Evolutionary conservation across 805 yeast species (phyloP), one percentile per base, ranked within the genome.

Genomic region (Yarrowia alimentaria): DNA sequence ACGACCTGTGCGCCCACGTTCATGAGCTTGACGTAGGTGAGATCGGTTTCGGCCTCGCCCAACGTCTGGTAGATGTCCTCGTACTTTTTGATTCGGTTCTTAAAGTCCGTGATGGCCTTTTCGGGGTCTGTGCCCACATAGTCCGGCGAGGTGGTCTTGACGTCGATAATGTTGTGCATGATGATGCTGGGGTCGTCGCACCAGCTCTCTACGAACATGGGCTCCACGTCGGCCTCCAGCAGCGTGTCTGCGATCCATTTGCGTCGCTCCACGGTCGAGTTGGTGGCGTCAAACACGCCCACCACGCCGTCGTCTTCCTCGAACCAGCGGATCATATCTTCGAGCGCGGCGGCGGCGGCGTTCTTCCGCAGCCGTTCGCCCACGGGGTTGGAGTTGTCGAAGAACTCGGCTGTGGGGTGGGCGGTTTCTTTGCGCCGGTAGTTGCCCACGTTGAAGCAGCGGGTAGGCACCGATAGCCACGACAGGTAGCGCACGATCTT

Each of bases 221-320:
- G 94, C 64, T 87, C 91, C 53, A 93, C 82, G 33, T 74, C 74
- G 61, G 84, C 71, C 57, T 75, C 68, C 49, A 56, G 52, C 54
- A 66, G 59, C 35, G 61, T 55, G 16, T 64, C 65, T 55, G 81
- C 69, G 48, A 91, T 77, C 71, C 76, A 70, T 19, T 72, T 72
- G 58, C 99, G 75, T 60, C 95, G 77, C 37, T 74, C 78, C 54
- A 75, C 70, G 4, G 96, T 89, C 28, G 89, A 82, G 66, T 91
- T 90, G 2, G 96, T 88, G 19, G 96, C 97, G 67, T 93, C 99
- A 53, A 91, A 72, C 6, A 93, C 86, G 0, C 96, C 98, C 34
- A 93, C 98, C 19, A 83, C 84, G 12, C 95, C 95, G 54, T 79
- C 74, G 50, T 84, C 87, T 13, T 81, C 79, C 26, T 75, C 71